A percentile compares a stretch with the other conserved stretches of the same genome.
Conservation (phyloP, 768 basidiomycete genomes). For the Hemileccinum impolitum region DNA sequence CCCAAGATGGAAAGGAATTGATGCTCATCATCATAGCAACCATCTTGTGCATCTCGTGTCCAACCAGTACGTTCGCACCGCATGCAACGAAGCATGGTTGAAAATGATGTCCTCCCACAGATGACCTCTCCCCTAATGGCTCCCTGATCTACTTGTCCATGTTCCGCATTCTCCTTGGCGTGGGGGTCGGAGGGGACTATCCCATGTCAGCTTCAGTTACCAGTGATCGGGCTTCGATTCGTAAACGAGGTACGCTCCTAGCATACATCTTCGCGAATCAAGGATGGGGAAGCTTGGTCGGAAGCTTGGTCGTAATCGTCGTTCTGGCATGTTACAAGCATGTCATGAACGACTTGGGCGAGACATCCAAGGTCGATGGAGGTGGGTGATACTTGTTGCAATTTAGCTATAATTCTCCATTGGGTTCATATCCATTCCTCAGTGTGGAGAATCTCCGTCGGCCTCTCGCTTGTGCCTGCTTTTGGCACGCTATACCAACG, state of each 20-base stretch:
- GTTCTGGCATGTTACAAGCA: constrained; percentile 61
- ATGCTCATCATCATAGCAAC: constrained; percentile 80
- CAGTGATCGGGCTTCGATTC: constrained; percentile 60
- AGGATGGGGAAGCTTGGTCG: constrained; percentile 73
- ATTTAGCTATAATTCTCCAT: background rate
- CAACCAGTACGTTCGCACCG: constrained; percentile 42
- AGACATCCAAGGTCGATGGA: constrained; percentile 67
- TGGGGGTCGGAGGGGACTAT: constrained; percentile 80
- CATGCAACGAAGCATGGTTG: background rate
- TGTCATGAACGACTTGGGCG: constrained; percentile 55
- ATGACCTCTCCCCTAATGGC: constrained; percentile 47
- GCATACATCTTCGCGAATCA: constrained; percentile 75
- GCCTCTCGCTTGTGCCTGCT: constrained; percentile 72
- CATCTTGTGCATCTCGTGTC: constrained; percentile 62
- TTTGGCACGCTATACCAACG: constrained; percentile 75
- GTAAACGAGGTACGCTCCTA: constrained; percentile 71
- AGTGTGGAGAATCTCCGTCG: constrained; percentile 74
- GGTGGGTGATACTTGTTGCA: constrained; percentile 37
- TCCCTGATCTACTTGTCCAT: constrained; percentile 60
- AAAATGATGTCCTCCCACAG: constrained; percentile 20
- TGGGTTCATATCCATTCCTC: background rate
- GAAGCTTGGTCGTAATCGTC: constrained; percentile 59
- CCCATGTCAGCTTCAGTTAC: constrained; percentile 72
- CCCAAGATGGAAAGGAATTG: constrained; percentile 68
- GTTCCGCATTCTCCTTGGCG: constrained; percentile 70